Base-by-base conservation (phyloP, 2,329 filamentous ascomycete species). In the Colletotrichum costaricense region DNA sequence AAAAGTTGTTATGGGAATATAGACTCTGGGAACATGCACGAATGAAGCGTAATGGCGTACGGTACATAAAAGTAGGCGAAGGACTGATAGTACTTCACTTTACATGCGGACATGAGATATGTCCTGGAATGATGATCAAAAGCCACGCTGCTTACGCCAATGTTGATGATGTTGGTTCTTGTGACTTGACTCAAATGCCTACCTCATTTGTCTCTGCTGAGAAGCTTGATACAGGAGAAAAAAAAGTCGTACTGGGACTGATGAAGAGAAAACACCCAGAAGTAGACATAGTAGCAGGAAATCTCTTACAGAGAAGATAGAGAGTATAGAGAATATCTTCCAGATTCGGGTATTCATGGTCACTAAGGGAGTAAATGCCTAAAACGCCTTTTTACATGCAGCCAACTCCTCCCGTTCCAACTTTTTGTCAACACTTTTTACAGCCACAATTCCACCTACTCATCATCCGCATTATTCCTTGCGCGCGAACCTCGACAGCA, bases 401-500 rank as follows among this genome's bases (percentile, higher is more conserved):
- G 66, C 58, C 63, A 72, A 74, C 68, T 74, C 68, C 72, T 52
- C 49, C 42, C 42, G 63, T 60, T 63, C 52, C 72, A 74, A 46
- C 68, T 74, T 71, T 71, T 71, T 22, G 52, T 57, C 63, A 38
- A 54, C 22, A 42, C 42, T 49, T 62, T 62, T 59, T 49, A 66
- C 65, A 70, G 19, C 33, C 11, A 35, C 33, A 35, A 35, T 12
- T 33, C 38, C 16, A 26, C 30, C 3, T 2, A 5, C 33, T 52
- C 59, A n/a, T n/a, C 42, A 22, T 49, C 42, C 42, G 33, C 38
- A 69, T 80, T 85, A 89, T 70, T 89, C 90, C 83, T 92, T 95
- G 82, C 90, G 91, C 19, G 92, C 94, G 85, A 99, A 99, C 77
- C 97, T 89, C 72, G 91, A 92, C 81, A 99, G 84, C 60, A 95